Base-by-base conservation (phyloP, 2,329 filamentous ascomycete species). In the Stenocarpella maydis region DNA sequence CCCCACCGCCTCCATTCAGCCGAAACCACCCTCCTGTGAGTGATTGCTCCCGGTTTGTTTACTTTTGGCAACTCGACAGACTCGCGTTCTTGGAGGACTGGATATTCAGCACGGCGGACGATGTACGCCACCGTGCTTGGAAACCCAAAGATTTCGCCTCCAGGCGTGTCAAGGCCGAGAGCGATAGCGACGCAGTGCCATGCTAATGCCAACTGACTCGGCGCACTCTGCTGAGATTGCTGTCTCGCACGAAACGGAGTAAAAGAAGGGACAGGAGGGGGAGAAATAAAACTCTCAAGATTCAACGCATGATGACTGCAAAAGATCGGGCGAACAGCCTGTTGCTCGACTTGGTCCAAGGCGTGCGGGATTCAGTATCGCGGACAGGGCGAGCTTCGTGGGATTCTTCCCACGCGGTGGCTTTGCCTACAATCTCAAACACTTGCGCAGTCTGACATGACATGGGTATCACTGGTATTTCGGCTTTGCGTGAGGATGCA, bases 381-480 rank as follows among this genome's bases (percentile, higher is more conserved):
- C 12, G 19, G 5, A 21, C 3, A 12, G 34, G 19, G 10, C 41
- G 19, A 60, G 15, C 21, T 26, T 31, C 54, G 15, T 26, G 21
- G 4, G 31, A 10, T 31, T 2, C 15, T 24, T 8, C 1, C 15
- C 10, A 3, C 5, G 24, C n/a, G 54, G 6, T 24, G 54, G 24
- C 39, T 31, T 47, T 24, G 41, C 17, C 10, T 34, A n/a, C 58
- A 47, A 47, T 45, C 10, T 47, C 41, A 47, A 47, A 19, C 58
- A 47, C 12, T 31, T 19, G 26, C 26, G 24, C 17, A 34, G 14
- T 34, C 17, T 61, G 58, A 61, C 34, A 58, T 49, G 28, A 58
- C 28, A 15, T 55, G 64, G 64, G 64, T 67, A 67, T 67, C 52
- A 67, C 34, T 58, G 50, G 53, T 34, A 17, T 31, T 58, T 37